Evolutionary conservation across 768 basidiomycete species (phyloP).

Genomic region (Stropharia rugosoannulata): DNA sequence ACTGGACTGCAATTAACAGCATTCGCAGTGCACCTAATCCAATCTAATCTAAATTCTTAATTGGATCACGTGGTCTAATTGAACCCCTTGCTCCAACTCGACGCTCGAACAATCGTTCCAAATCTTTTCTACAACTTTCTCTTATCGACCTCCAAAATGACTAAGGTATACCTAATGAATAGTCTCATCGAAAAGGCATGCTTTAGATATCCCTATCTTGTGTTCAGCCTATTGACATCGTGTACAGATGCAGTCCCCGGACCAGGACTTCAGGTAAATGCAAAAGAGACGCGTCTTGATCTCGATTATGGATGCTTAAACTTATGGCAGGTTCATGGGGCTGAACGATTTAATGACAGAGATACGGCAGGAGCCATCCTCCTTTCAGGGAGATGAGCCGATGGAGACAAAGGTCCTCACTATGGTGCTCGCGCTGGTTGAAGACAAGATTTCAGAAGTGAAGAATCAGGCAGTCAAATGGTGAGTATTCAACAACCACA

Average conservation of each 20-base stretch:
- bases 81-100: neutral
- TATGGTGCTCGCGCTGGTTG: constrained; percentile 82
- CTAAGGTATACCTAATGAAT: constrained; percentile 84
- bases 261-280: constrained; percentile 84
- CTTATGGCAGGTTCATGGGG: constrained; percentile 83
- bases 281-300: constrained; percentile 23
- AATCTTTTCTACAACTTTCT: neutral
- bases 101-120: neutral
- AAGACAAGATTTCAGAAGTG: constrained; percentile 96
- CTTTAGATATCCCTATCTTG: neutral
- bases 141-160: constrained; percentile 51
- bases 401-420: constrained; percentile 84
- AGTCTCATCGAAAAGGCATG: constrained; percentile 78
- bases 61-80: neutral
- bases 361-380: constrained; percentile 73
- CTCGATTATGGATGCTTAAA: neutral
- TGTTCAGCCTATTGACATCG: neutral
- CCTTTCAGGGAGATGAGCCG: constrained; percentile 81
- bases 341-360: constrained; percentile 92
- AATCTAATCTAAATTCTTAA: neutral
- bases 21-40: too few relatives aligned
- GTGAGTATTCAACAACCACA: constrained; percentile 38
- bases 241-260: constrained; percentile 80
- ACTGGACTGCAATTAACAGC: too few relatives aligned
- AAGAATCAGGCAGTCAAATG: constrained; percentile 98